phyloP scores from a whole-genome alignment of 495 filamentous ascomycete genomes.

The Chlorociboria aeruginascens region DNA sequence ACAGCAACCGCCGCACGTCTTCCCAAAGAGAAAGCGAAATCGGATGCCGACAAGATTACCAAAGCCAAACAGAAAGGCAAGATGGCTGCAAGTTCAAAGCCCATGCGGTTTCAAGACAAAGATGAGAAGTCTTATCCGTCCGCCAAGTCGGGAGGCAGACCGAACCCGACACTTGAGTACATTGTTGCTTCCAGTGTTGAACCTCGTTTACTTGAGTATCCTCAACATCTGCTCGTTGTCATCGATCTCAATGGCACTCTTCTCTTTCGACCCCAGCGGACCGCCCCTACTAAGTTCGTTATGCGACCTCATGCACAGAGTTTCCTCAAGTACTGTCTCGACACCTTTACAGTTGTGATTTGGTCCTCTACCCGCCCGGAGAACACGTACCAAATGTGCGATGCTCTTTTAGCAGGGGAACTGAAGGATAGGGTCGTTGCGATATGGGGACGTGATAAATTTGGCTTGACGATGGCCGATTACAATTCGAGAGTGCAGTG shows the following conservation, averaged over 20 bases:
- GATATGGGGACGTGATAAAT: conserved; percentile 68
- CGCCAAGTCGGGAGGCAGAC: conserved; percentile 35
- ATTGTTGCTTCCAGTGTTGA: conserved; percentile 19
- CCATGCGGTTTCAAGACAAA: neutral
- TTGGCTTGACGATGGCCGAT: conserved; percentile 50
- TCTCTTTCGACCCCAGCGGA: conserved; percentile 48
- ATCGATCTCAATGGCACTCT: conserved; percentile 93
- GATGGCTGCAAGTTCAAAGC: no score
- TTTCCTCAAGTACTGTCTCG: conserved; percentile 58
- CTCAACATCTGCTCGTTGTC: conserved; percentile 55
- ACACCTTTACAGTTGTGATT: conserved; percentile 65
- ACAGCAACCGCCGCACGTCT: no score
- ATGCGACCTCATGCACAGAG: conserved; percentile 45
- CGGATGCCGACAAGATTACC: no score
- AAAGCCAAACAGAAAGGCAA: no score
- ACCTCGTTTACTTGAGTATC: conserved; percentile 12
- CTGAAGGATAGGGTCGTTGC: conserved; percentile 42
- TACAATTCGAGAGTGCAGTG: conserved; percentile 65
- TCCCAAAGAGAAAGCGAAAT: no score
- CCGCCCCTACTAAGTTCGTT: conserved; percentile 37
- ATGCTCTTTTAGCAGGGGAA: conserved; percentile 34
- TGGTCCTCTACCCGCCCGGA: conserved; percentile 74
- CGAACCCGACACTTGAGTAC: conserved; percentile 31
- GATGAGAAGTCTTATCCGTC: conserved; percentile 23
- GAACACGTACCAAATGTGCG: conserved; percentile 56